Evolutionary conservation across 2,329 filamentous ascomycete species (phyloP), one percentile per base, ranked within the genome.

Genomic region (Botrytis aclada): DNA sequence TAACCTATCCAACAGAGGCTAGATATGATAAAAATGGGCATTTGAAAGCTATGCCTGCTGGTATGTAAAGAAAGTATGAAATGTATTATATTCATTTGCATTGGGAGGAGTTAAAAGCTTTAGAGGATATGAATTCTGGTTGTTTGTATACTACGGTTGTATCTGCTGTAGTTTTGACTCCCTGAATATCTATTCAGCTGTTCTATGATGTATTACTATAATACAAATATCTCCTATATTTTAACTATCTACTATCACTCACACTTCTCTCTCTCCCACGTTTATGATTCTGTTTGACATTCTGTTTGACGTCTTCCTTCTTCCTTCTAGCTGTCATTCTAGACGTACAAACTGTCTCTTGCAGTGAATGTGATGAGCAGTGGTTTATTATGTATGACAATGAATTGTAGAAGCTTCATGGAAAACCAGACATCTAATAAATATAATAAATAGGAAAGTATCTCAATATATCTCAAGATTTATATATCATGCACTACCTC

Each of bases 11-110:
- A 63, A 67, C 81, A 94, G 92, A 96, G 83, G 93, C 93, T 67
- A 92, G 89, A 81, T 96, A 96, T 82, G 93, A 95, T 82, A 90
- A 94, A 77, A 91, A 94, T 78, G 93, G 93, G 2, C 88, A 91
- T 78, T 83, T 95, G 67, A 80, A 75, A 66, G 76, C 80, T 16
- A 76, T 79, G 73, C 74, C 77, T 16, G 67, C 67, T 51, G 70
- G 72, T 43, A 72, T 75, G 61, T 77, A 75, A 39, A 29, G 75
- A 73, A 75, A 76, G n/a, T 16, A 25, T 63, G 39, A 47, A 43
- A 47, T 64, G 69, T 41, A 70, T 63, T 45, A 72, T 61, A 45
- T 58, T 66, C 65, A 73, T 72, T 75, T 61, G 37, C 66, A 73
- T n/a, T 69, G 74, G 70, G 70, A 60, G 72, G 76, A 74, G 77